Base-by-base conservation (phyloP, 1,284 basidiomycete genomes). In the Papiliotrema laurentii region DNA sequence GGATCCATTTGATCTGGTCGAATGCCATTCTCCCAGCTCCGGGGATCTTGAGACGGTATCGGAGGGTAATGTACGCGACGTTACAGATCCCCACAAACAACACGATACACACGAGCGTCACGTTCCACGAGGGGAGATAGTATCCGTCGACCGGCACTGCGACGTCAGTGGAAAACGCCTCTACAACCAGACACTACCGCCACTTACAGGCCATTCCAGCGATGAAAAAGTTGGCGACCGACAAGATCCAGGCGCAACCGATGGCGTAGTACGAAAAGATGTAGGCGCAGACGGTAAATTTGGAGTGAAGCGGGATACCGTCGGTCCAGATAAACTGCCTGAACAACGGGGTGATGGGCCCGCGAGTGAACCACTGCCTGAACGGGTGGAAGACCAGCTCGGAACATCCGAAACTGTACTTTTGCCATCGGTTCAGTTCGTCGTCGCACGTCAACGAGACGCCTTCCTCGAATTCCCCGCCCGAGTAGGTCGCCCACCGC, bases 401-500 rank as follows among this genome's bases (percentile, higher is more conserved):
- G 42, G 65, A 86, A 48, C 71, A 57, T 7, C 87, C 86, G 65
- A 86, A 90, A 0, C 84, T 79, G 62, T 90, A 90, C 66, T 91
- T 91, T 57, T 89, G 85, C 88, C 88, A 91, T 7, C 88, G 73
- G 59, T 89, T 89, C 28, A 65, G 56, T 61, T 74, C 72, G 53
- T 74, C 72, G 34, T 72, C 71, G 25, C 54, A 55, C 5, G 76
- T 75, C n/a, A 91, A 75, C 0, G 85, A 87, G n/a, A 91, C 89
- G 59, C 89, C 88, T 63, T 91, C 88, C 70, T 87, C 85, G 77
- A 90, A 91, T 0, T 80, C 85, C 46, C 86, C 81, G 40, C 87
- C 80, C 0, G 83, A 84, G 69, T 90, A 91, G 0, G 84, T 85
- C 9, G 86, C 84, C 88, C 87, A 91, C 43, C 87, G 82, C 51